A percentile compares a stretch with the other conserved stretches of the same genome.
Evolutionary conservation across 2,329 filamentous ascomycete species (phyloP).

Genomic region (Phyllosticta citribraziliensis): DNA sequence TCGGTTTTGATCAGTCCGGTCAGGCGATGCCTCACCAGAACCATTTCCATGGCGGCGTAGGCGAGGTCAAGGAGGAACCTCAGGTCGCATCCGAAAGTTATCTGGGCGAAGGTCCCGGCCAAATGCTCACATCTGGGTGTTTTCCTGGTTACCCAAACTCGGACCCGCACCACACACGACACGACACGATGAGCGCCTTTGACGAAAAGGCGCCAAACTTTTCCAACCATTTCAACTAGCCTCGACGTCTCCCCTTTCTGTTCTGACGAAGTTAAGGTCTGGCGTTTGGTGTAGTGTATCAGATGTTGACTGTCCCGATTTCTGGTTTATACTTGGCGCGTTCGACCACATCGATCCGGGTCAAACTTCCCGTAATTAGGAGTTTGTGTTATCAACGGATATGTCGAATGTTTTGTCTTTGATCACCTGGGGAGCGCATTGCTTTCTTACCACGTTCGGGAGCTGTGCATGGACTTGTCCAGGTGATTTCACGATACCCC

Average conservation of each 20-base stretch:
- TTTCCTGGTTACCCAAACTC: slow-evolving; percentile 1
- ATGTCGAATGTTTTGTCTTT: background rate
- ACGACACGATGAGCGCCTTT: slow-evolving; percentile 5
- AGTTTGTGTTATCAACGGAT: background rate
- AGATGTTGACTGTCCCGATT: background rate
- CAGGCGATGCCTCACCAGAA: slow-evolving; percentile 1
- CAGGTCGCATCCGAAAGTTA: slow-evolving; percentile 2
- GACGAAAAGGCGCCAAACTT: slow-evolving; percentile 8
- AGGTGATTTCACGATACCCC: background rate
- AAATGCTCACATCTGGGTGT: background rate
- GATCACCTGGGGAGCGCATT: background rate
- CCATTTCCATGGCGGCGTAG: slow-evolving; percentile 4
- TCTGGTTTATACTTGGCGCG: background rate
- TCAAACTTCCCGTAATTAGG: background rate
- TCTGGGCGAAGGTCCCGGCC: background rate
- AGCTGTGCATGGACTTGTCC: background rate
- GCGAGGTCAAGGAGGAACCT: slow-evolving; percentile 3
- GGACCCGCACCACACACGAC: slow-evolving; percentile 3
- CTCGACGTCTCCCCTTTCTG: background rate
- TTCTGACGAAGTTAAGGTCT: background rate
- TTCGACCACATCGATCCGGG: background rate
- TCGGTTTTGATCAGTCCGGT: slow-evolving; percentile 4
- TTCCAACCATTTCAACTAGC: slow-evolving; percentile 6
- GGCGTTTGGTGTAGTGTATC: background rate
- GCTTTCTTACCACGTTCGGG: background rate